Evolutionary conservation across 257 asterid species (phyloP).

Genomic region (Apocynum venetum): DNA sequence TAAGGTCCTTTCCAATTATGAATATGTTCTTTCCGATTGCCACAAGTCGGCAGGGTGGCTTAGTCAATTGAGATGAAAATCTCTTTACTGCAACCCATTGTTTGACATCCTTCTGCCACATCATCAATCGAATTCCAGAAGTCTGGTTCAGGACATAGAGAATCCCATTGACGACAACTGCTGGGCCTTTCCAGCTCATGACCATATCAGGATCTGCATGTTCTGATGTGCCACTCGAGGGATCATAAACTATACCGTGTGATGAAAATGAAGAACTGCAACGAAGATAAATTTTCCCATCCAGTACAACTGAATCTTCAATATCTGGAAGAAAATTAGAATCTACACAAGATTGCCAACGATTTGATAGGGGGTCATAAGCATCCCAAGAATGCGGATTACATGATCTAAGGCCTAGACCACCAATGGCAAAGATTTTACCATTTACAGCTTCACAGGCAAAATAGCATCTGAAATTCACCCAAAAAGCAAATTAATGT

Average conservation of each 20-base stretch:
- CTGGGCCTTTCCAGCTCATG: slow-evolving; percentile 69
- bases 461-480: slow-evolving; percentile 56
- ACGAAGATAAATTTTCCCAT: slow-evolving; percentile 59
- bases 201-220: slow-evolving; percentile 51
- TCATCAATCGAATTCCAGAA: slow-evolving; percentile 61
- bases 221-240: slow-evolving; percentile 48
- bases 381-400: slow-evolving; percentile 61
- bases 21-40: slow-evolving; percentile 55
- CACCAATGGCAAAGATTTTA: slow-evolving; percentile 72
- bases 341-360: slow-evolving; percentile 50
- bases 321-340: slow-evolving; percentile 42
- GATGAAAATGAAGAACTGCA: slow-evolving; percentile 37
- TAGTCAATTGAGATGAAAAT: slow-evolving; percentile 37
- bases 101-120: slow-evolving; percentile 52
- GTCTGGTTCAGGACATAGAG: slow-evolving; percentile 64
- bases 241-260: slow-evolving; percentile 48
- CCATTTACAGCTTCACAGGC: slow-evolving; percentile 54
- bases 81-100: slow-evolving; percentile 55
- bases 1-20: slow-evolving; percentile 67
- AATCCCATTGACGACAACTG: slow-evolving; percentile 45
- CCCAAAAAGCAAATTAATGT: slow-evolving; percentile 2
- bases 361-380: slow-evolving; percentile 39
- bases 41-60: slow-evolving; percentile 61
- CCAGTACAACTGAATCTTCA: slow-evolving; percentile 58
- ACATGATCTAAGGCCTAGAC: slow-evolving; percentile 50